Evolutionary conservation across 2,329 filamentous ascomycete species (phyloP).

Genomic region (Trematosphaeria pertusa): DNA sequence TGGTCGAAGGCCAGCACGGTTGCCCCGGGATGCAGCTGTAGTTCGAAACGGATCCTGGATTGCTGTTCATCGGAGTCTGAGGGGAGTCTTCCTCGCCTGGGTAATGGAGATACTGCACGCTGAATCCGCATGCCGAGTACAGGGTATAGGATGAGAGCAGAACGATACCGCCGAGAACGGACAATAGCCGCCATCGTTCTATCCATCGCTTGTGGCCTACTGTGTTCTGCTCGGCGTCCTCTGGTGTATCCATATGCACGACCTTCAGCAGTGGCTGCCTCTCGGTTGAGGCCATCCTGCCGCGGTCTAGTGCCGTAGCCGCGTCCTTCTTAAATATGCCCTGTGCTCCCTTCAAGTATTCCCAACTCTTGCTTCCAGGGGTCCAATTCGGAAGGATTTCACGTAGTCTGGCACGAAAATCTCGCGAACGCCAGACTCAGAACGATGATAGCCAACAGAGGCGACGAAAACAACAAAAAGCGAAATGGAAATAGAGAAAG

Average conservation of each 20-base stretch:
- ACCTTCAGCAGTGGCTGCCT: slow-evolving; percentile 10
- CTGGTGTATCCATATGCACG: slow-evolving; percentile 1
- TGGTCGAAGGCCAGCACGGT: slow-evolving; percentile 42
- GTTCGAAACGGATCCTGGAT: slow-evolving; percentile 17
- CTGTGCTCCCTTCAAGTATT: too few species aligned
- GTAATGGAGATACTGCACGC: too few species aligned
- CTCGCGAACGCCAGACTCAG: too few species aligned
- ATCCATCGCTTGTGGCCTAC: background rate
- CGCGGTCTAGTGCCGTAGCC: background rate
- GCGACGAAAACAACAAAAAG: background rate
- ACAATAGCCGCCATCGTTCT: too few species aligned
- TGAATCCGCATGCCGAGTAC: too few species aligned
- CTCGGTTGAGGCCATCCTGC: slow-evolving; percentile 5
- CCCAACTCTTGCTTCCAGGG: too few species aligned
- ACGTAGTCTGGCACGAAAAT: too few species aligned
- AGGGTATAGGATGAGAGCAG: too few species aligned
- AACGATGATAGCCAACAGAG: too few species aligned
- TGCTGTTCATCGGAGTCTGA: background rate
- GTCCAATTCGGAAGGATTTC: too few species aligned
- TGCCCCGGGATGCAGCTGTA: slow-evolving; percentile 47
- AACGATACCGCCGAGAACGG: too few species aligned
- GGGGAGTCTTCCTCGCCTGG: background rate
- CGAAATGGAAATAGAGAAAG: background rate
- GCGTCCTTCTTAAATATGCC: background rate
- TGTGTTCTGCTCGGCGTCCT: background rate